A percentile compares a stretch with the other conserved stretches of the same genome.
Conservation (phyloP, 1,139 yeast genomes). For the Arxiozyma telluris region DNA sequence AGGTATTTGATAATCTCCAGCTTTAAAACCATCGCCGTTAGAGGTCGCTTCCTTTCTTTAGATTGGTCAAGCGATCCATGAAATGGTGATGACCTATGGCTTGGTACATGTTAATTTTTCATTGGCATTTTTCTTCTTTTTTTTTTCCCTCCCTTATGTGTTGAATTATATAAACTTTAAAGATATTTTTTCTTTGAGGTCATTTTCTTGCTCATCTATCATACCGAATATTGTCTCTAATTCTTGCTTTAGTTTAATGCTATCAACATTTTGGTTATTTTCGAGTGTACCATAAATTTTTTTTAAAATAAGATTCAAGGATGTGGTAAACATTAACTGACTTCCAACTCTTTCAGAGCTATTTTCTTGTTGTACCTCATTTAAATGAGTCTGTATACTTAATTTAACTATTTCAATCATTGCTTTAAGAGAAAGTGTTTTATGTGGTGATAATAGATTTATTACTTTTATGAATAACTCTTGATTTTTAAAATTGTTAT, state of each 20-base stretch:
- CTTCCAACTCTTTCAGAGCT: constrained; percentile 4
- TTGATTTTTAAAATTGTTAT: constrained; percentile 9
- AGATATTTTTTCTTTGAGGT: constrained; percentile 21
- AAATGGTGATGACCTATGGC: constrained; percentile 84
- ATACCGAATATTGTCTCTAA: constrained; percentile 12
- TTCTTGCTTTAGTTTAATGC: constrained; percentile 9
- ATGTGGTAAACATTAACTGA: constrained; percentile 23
- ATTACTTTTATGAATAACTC: constrained; percentile 8
- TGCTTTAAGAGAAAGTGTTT: constrained; percentile 2
- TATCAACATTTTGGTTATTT: neutral
- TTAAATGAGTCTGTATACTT: constrained; percentile 20
- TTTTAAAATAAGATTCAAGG: constrained; percentile 18
- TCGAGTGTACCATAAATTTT: constrained; percentile 14
- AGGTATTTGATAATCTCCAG: constrained; percentile 31
- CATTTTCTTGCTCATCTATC: constrained; percentile 21
- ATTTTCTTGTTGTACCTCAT: constrained; percentile 2
- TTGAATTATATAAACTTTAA: constrained; percentile 14
- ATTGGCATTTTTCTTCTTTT: neutral
- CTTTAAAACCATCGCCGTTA: constrained; percentile 88
- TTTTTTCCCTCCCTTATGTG: neutral
- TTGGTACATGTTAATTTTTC: constrained; percentile 47
- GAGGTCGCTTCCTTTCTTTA: constrained; percentile 54
- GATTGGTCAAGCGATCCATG: constrained; percentile 58
- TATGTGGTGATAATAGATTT: constrained; percentile 9
- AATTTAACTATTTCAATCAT: constrained; percentile 19